phyloP scores from a whole-genome alignment of 176 grass and related monocot genomes.

The Musa acuminata region DNA sequence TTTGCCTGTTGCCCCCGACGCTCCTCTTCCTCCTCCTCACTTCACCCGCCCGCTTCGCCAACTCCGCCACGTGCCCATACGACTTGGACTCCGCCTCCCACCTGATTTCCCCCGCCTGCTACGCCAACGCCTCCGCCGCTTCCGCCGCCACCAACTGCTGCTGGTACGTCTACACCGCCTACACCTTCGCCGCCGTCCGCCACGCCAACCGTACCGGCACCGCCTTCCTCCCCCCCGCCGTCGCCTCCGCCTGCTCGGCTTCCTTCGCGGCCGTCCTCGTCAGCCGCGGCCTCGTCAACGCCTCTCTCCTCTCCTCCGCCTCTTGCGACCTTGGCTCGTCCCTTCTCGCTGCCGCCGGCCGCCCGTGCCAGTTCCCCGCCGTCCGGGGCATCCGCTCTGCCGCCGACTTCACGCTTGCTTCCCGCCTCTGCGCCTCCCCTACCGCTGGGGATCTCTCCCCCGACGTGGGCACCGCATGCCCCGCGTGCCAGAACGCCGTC shows the following conservation, averaged over 20 bases:
- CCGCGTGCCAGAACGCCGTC: slow-evolving; percentile 38
- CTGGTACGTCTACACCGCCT: slow-evolving; percentile 52
- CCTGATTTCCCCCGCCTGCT: slow-evolving; percentile 46
- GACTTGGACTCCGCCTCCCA: slow-evolving; percentile 31
- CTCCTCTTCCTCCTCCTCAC: neutral
- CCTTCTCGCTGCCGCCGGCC: neutral
- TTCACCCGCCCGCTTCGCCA: neutral
- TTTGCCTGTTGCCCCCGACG: neutral
- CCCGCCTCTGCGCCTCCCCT: slow-evolving; percentile 33
- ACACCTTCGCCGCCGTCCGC: slow-evolving; percentile 35
- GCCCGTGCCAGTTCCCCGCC: slow-evolving; percentile 3
- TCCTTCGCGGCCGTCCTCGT: slow-evolving; percentile 30
- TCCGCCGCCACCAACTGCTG: slow-evolving; percentile 43
- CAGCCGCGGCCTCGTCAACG: slow-evolving; percentile 24
- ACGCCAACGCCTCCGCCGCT: slow-evolving; percentile 36
- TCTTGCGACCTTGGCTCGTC: slow-evolving; percentile 31
- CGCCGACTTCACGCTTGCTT: slow-evolving; percentile 33
- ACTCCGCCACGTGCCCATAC: slow-evolving; percentile 33
- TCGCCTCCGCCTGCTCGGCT: slow-evolving; percentile 29
- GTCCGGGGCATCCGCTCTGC: slow-evolving; percentile 18
- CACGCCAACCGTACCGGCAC: slow-evolving; percentile 37
- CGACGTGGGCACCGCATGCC: slow-evolving; percentile 17
- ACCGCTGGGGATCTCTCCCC: neutral
- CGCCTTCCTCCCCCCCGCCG: slow-evolving; percentile 31
- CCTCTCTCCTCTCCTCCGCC: slow-evolving; percentile 30